A percentile compares a stretch with the other conserved stretches of the same genome.
Evolutionary conservation across 1,139 yeast species (phyloP).

Genomic region (Yamadazyma trypodendri): DNA sequence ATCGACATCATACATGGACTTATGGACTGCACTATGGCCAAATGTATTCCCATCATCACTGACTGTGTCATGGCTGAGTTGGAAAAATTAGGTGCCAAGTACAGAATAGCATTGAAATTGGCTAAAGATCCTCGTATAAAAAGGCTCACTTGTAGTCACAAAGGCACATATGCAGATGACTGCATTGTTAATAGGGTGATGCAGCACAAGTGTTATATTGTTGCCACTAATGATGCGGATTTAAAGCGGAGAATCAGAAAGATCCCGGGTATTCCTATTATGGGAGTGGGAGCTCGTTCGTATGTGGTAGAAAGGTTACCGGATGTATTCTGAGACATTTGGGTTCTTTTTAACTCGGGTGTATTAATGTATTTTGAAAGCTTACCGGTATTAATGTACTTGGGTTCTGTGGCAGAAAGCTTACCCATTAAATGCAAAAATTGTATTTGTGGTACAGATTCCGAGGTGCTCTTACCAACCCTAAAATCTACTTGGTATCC

Average conservation of each 20-base stretch:
- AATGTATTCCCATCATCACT: constrained; percentile 92
- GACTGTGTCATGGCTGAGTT: constrained; percentile 98
- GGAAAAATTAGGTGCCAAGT: constrained; percentile 92
- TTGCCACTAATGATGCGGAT: constrained; percentile 98
- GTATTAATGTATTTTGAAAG: no score
- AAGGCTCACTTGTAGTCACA: constrained; percentile 84
- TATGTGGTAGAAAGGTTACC: constrained; percentile 94
- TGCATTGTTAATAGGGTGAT: constrained; percentile 89
- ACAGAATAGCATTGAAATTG: constrained; percentile 84
- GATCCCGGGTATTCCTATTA: constrained; percentile 93
- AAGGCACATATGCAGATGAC: constrained; percentile 98
- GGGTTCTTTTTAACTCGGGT: no score
- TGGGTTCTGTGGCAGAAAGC: no score
- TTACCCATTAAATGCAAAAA: no score
- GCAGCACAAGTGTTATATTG: constrained; percentile 95
- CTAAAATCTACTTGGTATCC: no score
- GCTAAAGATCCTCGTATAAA: constrained; percentile 94
- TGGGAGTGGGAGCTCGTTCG: constrained; percentile 93
- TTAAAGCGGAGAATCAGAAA: constrained; percentile 89
- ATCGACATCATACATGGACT: constrained; percentile 89
- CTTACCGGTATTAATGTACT: no score
- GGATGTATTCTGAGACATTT: constrained; percentile 66
- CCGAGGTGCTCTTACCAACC: no score
- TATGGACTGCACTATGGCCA: constrained; percentile 94
- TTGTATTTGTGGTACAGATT: no score